These are phyloP conservation scores for Brasenia schreberi DNA, from an alignment of 164 flowering plant genomes.

Conservation along the genomic window DNA sequence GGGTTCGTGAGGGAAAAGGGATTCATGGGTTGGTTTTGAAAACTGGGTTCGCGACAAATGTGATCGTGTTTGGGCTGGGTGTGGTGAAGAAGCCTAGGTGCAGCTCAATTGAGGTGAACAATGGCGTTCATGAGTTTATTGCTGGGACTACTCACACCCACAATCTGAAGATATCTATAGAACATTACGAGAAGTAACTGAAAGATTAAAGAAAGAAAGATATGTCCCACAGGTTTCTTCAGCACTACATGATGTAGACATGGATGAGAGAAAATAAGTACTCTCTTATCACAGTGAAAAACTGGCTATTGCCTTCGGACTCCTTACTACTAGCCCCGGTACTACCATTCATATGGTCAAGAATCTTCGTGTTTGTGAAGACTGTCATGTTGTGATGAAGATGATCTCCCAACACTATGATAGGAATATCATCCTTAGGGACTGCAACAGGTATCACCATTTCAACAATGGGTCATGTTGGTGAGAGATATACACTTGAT, in stretches of 20 bases:
- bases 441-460: constrained; percentile 18
- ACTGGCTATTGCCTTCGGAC: constrained; percentile 16
- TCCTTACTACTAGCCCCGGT: constrained; percentile 6
- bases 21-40: constrained; percentile 17
- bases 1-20: constrained; percentile 11
- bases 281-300: constrained; percentile 13
- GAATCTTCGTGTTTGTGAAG: constrained; percentile 14
- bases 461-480: constrained; percentile 18
- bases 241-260: constrained; percentile 11
- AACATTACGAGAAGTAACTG: constrained; percentile 3
- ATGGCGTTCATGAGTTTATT: constrained; percentile 14
- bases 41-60: constrained; percentile 4
- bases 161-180: constrained; percentile 9
- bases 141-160: constrained; percentile 14
- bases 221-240: constrained; percentile 10
- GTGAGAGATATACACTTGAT: not conserved
- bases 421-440: constrained; percentile 14
- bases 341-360: constrained; percentile 13
- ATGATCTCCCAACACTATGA: too few relatives aligned
- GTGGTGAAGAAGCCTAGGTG: constrained; percentile 14
- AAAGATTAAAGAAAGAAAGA: constrained; percentile 11
- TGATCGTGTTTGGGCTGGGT: constrained; percentile 14
- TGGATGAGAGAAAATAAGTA: constrained; percentile 9
- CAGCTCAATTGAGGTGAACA: constrained; percentile 19
- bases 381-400: constrained; percentile 19